Conservation (phyloP, 2,329 filamentous ascomycete genomes). For the Aspergillus sp. region DNA sequence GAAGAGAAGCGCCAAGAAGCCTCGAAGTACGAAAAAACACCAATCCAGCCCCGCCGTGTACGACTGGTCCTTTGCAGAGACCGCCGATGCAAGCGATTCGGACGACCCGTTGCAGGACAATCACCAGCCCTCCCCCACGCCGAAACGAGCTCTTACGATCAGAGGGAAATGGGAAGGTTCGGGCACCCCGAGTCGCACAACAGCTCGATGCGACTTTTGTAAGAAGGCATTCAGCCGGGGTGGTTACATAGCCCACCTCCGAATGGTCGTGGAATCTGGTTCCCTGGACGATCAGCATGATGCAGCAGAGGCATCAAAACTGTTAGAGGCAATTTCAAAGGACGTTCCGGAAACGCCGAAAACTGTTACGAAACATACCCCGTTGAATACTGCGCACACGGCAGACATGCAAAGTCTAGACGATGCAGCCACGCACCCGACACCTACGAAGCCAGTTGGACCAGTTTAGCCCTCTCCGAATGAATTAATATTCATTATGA, state of each 20-base stretch:
- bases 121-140: conserved; percentile 29
- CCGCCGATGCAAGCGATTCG: conserved; percentile 37
- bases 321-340: conserved; percentile 4
- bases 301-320: conserved; percentile 4
- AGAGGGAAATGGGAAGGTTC: conserved; percentile 18
- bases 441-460: conserved; percentile 15
- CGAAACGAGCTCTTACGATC: conserved; percentile 20
- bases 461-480: conserved; percentile 19
- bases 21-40: conserved; percentile 22
- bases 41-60: conserved; percentile 27
- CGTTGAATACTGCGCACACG: neutral
- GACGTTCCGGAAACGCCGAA: conserved; percentile 7
- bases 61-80: conserved; percentile 37
- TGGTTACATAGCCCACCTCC: conserved; percentile 13
- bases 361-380: neutral
- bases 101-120: conserved; percentile 42
- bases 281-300: conserved; percentile 11
- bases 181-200: conserved; percentile 2
- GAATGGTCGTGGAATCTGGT: conserved; percentile 6
- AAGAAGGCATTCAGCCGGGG: conserved; percentile 9
- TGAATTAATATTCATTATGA: conserved; percentile 29
- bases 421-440: conserved; percentile 5
- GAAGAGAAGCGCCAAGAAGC: conserved; percentile 20
- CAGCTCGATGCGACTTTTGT: conserved; percentile 11
- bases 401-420: conserved; percentile 1